Evolutionary conservation across 805 yeast genomes (phyloP).

Genomic region (Blastobotrys parvus): DNA sequence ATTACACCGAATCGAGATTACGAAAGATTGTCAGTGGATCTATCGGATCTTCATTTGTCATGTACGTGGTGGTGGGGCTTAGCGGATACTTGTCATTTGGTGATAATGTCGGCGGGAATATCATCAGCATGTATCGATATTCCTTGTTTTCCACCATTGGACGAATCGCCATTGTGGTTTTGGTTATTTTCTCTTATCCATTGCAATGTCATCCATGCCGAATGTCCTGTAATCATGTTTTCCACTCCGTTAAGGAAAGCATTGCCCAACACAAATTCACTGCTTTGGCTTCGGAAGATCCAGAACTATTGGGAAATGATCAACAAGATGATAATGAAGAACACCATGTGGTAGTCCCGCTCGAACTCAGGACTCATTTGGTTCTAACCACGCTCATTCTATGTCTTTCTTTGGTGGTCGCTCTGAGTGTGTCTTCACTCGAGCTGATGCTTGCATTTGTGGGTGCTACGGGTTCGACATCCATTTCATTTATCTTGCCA

Average conservation of each 20-base stretch:
- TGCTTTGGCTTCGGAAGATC: constrained; percentile 2
- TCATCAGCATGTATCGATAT: constrained; percentile 67
- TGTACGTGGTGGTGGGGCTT: constrained; percentile 68
- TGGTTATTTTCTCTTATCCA: constrained; percentile 82
- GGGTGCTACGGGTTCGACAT: constrained; percentile 89
- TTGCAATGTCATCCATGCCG: constrained; percentile 87
- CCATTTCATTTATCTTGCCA: constrained; percentile 84
- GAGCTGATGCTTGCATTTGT: constrained; percentile 80
- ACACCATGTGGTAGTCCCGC: constrained; percentile 9
- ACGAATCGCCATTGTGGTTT: constrained; percentile 65
- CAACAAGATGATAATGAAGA: constrained; percentile 1
- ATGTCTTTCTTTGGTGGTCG: constrained; percentile 49
- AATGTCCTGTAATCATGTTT: constrained; percentile 67
- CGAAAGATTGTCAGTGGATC: constrained; percentile 43
- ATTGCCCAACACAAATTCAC: constrained; percentile 8
- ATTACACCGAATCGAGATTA: constrained; percentile 41
- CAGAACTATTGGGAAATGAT: constrained; percentile 5
- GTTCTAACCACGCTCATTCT: constrained; percentile 40
- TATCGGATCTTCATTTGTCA: constrained; percentile 47
- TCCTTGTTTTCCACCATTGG: constrained; percentile 66
- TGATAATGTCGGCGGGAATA: constrained; percentile 65
- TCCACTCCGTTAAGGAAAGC: constrained; percentile 35
- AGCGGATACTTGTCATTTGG: constrained; percentile 87
- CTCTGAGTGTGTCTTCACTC: constrained; percentile 60
- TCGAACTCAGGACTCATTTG: constrained; percentile 24